phyloP scores from a whole-genome alignment of 192 early-diverging fungal species.

The Dissophora globulifera region DNA sequence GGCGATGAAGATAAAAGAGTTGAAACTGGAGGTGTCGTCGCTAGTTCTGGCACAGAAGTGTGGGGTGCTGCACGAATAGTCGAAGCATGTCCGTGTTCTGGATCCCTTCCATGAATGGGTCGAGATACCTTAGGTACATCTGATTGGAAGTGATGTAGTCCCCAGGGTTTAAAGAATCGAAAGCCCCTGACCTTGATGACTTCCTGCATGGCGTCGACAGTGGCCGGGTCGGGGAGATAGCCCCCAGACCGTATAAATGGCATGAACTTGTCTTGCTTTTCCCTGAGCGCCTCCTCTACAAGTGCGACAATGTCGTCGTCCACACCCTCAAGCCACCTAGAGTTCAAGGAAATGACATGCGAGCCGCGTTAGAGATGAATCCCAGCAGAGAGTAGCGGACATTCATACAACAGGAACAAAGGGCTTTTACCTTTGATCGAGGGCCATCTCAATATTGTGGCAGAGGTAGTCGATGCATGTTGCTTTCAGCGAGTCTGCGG shows the following conservation, averaged over 20 bases:
- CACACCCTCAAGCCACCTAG: constrained; percentile 33
- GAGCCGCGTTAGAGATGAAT: background rate
- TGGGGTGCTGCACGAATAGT: background rate
- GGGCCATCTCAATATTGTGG: constrained; percentile 55
- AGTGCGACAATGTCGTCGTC: constrained; percentile 26
- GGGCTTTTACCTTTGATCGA: constrained; percentile 58
- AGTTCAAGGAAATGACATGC: background rate
- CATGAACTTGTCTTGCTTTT: constrained; percentile 26
- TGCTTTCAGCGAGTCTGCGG: constrained; percentile 56
- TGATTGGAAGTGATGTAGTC: background rate
- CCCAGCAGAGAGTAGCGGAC: too few species aligned
- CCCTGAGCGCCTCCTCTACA: constrained; percentile 21
- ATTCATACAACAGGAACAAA: too few species aligned
- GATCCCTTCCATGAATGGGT: background rate
- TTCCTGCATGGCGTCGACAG: constrained; percentile 4
- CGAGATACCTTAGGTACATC: background rate
- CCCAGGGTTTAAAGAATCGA: background rate
- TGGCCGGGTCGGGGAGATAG: constrained; percentile 16
- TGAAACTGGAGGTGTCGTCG: background rate
- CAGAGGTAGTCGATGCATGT: constrained; percentile 67
- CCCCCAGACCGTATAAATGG: constrained; percentile 31
- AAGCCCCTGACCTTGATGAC: constrained; percentile 8
- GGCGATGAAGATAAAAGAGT: background rate
- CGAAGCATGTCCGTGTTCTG: background rate
- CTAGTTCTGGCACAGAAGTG: background rate